These are phyloP conservation scores for Hypoxylon sp. DNA, from an alignment of 2,329 filamentous ascomycete genomes.

Conservation along the genomic window DNA sequence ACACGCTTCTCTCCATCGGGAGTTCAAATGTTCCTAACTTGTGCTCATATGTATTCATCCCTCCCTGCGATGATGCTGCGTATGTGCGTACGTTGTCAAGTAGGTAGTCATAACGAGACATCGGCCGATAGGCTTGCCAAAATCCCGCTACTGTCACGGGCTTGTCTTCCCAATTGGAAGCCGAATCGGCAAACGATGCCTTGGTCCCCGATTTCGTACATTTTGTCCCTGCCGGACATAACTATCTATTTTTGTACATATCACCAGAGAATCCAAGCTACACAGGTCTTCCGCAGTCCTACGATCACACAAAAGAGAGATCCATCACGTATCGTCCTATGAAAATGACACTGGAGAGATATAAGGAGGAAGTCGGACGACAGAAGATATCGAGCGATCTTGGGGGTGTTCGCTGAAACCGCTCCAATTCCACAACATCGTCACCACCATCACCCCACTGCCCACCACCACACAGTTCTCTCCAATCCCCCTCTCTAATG, in stretches of 20 bases:
- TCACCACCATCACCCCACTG: constrained; percentile 43
- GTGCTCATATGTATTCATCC: constrained; percentile 4
- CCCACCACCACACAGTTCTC: constrained; percentile 41
- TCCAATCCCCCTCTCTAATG: constrained; percentile 42
- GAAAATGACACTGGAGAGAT: constrained; percentile 10
- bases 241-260: constrained; percentile 15
- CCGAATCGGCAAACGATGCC: constrained; percentile 15
- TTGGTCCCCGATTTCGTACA: constrained; percentile 18
- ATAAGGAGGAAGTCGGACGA: constrained; percentile 33
- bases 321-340: constrained; percentile 11
- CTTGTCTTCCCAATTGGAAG: constrained; percentile 17
- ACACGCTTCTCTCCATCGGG: constrained; percentile 27
- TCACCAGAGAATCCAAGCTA: constrained; percentile 14
- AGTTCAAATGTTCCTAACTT: constrained; percentile 14
- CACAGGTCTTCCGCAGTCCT: constrained; percentile 21
- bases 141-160: constrained; percentile 25
- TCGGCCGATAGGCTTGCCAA: constrained; percentile 31
- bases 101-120: constrained; percentile 31
- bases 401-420: constrained; percentile 38
- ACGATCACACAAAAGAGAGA: constrained; percentile 14
- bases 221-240: constrained; percentile 8
- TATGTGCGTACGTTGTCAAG: constrained; percentile 22
- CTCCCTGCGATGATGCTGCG: constrained; percentile 9
- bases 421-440: constrained; percentile 41
- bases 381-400: constrained; percentile 40